phyloP scores from a whole-genome alignment of 495 filamentous ascomycete species.

The Lasiosphaeris hirsuta region DNA sequence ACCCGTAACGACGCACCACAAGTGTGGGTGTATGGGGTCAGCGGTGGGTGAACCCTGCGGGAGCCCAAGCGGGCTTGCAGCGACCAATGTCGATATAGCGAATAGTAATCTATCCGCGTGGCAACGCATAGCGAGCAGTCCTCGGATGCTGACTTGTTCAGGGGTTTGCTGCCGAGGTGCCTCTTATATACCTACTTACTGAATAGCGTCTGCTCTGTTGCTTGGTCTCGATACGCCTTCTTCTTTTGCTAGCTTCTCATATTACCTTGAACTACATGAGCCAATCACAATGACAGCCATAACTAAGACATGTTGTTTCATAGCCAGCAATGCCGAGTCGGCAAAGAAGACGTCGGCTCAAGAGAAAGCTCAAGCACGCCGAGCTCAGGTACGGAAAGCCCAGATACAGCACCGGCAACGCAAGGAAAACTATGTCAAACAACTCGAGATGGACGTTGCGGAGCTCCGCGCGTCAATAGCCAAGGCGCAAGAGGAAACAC shows the following conservation, averaged over 20 bases:
- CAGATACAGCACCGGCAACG: conserved; percentile 52
- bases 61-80: too few species aligned
- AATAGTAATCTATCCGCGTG: too few species aligned
- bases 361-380: conserved; percentile 38
- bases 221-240: not conserved
- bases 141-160: not conserved
- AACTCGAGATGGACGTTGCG: conserved; percentile 47
- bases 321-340: not conserved
- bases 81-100: too few species aligned
- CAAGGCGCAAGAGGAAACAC: conserved; percentile 28
- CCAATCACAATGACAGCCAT: not conserved
- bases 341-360: not conserved
- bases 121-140: too few species aligned
- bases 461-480: conserved; percentile 44
- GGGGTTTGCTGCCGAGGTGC: not conserved
- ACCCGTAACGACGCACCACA: too few species aligned
- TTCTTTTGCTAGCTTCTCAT: not conserved
- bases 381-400: conserved; percentile 49
- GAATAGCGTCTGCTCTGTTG: not conserved
- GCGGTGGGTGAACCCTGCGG: too few species aligned
- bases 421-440: conserved; percentile 49
- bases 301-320: not conserved
- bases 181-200: not conserved
- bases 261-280: not conserved
- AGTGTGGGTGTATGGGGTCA: too few species aligned